These are phyloP conservation scores for Candida coquimbonensis DNA, from an alignment of 805 yeast genomes.

Conservation along the genomic window DNA sequence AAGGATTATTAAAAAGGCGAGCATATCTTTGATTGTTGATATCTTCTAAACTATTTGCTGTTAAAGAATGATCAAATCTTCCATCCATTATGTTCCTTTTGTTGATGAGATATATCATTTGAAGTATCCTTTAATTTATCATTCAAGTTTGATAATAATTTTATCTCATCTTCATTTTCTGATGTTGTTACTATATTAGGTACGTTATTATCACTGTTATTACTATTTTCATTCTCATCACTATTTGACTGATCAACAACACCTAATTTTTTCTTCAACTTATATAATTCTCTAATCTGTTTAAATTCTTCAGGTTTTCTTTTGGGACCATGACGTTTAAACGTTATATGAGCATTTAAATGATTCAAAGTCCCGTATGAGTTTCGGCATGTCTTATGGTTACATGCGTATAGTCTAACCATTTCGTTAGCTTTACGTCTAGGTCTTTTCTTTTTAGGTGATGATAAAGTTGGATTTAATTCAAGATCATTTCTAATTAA, in stretches of 20 bases:
- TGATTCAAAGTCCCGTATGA: slow-evolving; percentile 57
- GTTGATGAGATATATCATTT: slow-evolving; percentile 21
- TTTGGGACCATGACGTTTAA: slow-evolving; percentile 49
- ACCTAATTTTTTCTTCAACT: slow-evolving; percentile 29
- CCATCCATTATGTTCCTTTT: slow-evolving; percentile 24
- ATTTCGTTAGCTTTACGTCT: slow-evolving; percentile 50
- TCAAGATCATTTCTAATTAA: neutral
- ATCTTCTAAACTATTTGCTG: slow-evolving; percentile 6
- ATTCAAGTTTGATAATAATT: slow-evolving; percentile 11
- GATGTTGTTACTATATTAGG: neutral
- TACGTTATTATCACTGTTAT: neutral
- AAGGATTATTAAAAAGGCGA: too few species aligned
- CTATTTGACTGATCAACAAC: slow-evolving; percentile 4
- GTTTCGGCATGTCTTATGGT: slow-evolving; percentile 39
- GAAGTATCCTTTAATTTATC: slow-evolving; percentile 6
- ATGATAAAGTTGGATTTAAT: neutral
- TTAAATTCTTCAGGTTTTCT: slow-evolving; percentile 49
- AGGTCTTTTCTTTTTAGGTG: slow-evolving; percentile 35
- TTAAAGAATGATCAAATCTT: slow-evolving; percentile 20
- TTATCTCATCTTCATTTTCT: slow-evolving; percentile 8
- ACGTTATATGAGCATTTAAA: slow-evolving; percentile 46
- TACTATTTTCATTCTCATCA: neutral
- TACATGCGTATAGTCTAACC: slow-evolving; percentile 47
- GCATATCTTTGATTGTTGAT: neutral
- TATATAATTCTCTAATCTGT: slow-evolving; percentile 39